phyloP scores from a whole-genome alignment of 352 stramenopile genomes.

The Globisporangium solare region DNA sequence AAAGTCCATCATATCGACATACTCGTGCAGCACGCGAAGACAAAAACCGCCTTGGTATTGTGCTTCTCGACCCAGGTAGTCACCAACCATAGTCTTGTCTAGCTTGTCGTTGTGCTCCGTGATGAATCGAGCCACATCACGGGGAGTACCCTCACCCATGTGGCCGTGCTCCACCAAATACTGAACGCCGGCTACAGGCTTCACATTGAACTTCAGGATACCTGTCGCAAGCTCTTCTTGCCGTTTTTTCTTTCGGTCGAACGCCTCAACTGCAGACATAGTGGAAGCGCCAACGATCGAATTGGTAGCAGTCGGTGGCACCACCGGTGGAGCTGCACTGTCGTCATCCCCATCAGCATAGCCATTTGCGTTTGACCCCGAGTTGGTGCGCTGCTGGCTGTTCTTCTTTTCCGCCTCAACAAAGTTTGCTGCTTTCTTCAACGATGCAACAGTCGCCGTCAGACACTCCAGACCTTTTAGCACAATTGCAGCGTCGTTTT shows the following conservation, averaged over 20 bases:
- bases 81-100: conserved; percentile 96
- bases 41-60: conserved; percentile 93
- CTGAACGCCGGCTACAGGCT: conserved; percentile 87
- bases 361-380: conserved; percentile 8
- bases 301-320: conserved; percentile 7
- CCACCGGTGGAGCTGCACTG: conserved; percentile 17
- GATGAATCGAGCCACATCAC: conserved; percentile 94
- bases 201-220: conserved; percentile 98
- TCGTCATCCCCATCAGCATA: conserved; percentile 48
- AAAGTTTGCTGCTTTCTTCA: conserved; percentile 89
- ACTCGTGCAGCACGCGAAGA: conserved; percentile 93
- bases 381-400: conserved; percentile 19
- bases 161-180: conserved; percentile 92
- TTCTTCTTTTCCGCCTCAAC: conserved; percentile 56
- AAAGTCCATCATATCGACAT: conserved; percentile 97
- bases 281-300: conserved; percentile 31
- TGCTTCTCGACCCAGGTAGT: conserved; percentile 96
- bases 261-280: conserved; percentile 91
- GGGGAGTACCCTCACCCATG: conserved; percentile 87
- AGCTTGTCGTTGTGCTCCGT: conserved; percentile 89
- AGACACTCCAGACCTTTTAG: conserved; percentile 91
- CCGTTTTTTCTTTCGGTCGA: conserved; percentile 95
- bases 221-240: conserved; percentile 97
- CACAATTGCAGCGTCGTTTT: conserved; percentile 72
- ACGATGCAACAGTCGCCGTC: conserved; percentile 88